These are phyloP conservation scores for Capsella rubella DNA, from an alignment of 441 rosid species.

Conservation along the genomic window DNA sequence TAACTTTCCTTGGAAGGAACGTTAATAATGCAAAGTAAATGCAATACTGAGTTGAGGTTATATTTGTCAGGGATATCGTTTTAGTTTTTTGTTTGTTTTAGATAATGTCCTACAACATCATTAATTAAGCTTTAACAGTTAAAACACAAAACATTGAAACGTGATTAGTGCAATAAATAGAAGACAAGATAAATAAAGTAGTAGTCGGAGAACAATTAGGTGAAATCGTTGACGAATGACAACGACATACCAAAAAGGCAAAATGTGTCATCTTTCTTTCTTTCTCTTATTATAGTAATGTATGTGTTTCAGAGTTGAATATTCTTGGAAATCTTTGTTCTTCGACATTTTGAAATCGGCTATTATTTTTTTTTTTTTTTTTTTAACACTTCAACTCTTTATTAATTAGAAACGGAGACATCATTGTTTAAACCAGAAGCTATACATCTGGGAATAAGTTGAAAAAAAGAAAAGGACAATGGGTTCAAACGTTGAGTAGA, in stretches of 20 bases:
- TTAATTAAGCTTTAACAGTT: no score
- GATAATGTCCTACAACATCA: no score
- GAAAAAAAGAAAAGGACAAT: no score
- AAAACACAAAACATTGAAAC: background rate
- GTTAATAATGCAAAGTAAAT: constrained; percentile 1
- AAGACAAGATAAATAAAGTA: constrained; percentile 1
- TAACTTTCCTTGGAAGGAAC: constrained; percentile 25
- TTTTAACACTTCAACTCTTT: no score
- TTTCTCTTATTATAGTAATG: background rate
- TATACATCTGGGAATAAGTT: no score
- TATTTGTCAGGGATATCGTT: constrained; percentile 1
- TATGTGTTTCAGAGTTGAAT: constrained; percentile 26
- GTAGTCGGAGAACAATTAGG: background rate
- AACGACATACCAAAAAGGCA: constrained; percentile 31
- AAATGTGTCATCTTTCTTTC: constrained; percentile 36
- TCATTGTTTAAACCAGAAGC: no score
- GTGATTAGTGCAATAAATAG: constrained; percentile 38
- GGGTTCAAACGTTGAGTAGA: no score
- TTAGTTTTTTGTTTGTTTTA: background rate
- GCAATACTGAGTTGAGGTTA: background rate
- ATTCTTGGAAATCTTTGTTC: constrained; percentile 11
- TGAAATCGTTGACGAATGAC: constrained; percentile 33
- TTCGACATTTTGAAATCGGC: background rate
- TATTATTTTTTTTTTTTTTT: no score
- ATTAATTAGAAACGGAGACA: no score